Percentiles rank a stretch among this genome's conserved stretches.
Evolutionary conservation across 2,329 filamentous ascomycete genomes (phyloP).

Genomic region (Fusarium mexicanum): DNA sequence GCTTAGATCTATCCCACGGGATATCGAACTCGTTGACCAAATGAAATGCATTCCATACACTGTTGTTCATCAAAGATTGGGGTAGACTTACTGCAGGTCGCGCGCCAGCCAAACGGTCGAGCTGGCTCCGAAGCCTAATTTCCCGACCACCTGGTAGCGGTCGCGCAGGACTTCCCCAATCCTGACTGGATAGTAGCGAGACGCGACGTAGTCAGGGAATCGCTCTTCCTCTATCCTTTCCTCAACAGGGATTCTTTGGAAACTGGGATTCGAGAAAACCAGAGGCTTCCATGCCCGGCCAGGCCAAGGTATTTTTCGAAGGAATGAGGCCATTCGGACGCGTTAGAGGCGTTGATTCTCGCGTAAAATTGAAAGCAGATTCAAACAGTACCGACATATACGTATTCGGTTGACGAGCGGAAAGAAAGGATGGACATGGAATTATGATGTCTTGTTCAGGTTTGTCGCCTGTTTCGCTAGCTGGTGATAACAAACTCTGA

Average conservation of each 20-base stretch:
- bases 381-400: too few relatives aligned
- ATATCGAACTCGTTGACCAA: not conserved
- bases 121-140: conserved; percentile 53
- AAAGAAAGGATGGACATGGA: too few relatives aligned
- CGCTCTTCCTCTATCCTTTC: conserved; percentile 36
- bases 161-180: conserved; percentile 40
- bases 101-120: conserved; percentile 55
- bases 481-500: too few relatives aligned
- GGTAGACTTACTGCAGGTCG: conserved; percentile 42
- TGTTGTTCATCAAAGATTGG: fast-evolving
- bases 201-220: conserved; percentile 30
- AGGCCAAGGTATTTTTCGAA: conserved; percentile 15
- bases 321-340: not conserved
- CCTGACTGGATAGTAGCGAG: conserved; percentile 36
- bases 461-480: too few relatives aligned
- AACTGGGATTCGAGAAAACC: conserved; percentile 24
- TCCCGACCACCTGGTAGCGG: conserved; percentile 52
- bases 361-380: too few relatives aligned
- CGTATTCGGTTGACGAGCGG: too few relatives aligned
- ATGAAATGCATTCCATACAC: not conserved
- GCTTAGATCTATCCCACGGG: not conserved
- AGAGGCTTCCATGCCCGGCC: conserved; percentile 29
- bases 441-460: too few relatives aligned
- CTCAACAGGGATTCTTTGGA: not conserved
- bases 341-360: fast-evolving